Evolutionary conservation across 371 early-diverging fungal genomes (phyloP).

Genomic region (Dentiscutata heterogama): DNA sequence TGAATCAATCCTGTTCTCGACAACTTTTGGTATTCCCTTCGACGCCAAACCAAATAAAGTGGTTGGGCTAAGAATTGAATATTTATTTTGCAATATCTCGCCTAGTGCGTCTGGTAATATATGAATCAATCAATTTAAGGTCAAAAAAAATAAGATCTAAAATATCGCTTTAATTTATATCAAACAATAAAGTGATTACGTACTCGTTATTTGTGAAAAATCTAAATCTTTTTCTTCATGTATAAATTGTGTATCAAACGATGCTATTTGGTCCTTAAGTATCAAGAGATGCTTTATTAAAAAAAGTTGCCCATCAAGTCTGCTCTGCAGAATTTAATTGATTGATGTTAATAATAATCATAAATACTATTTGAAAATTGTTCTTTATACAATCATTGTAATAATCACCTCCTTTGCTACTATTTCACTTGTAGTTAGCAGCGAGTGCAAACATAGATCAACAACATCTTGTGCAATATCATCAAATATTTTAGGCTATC

Average conservation of each 20-base stretch:
- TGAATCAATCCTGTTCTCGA: conserved; percentile 68
- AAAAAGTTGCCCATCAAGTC: conserved; percentile 80
- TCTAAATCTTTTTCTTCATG: conserved; percentile 77
- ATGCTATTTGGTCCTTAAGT: conserved; percentile 82
- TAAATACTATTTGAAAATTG: not conserved
- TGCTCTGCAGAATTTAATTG: conserved; percentile 54
- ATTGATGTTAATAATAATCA: too few relatives aligned
- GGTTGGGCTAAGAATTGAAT: conserved; percentile 57
- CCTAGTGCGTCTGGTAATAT: conserved; percentile 42
- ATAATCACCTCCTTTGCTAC: conserved; percentile 51
- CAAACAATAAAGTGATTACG: conserved; percentile 17
- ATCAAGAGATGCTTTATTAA: conserved; percentile 84
- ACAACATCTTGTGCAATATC: conserved; percentile 88
- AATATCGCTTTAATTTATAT: conserved; percentile 43
- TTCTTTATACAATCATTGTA: conserved; percentile 46
- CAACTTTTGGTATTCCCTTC: conserved; percentile 68
- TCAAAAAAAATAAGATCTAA: not conserved
- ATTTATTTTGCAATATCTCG: conserved; percentile 43
- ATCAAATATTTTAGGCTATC: conserved; percentile 75
- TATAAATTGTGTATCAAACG: conserved; percentile 79
- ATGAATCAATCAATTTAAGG: not conserved
- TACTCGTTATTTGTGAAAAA: conserved; percentile 70
- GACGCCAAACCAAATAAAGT: conserved; percentile 66
- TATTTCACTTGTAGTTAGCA: conserved; percentile 62
- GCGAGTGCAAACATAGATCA: conserved; percentile 71